These are phyloP conservation scores for Yarrowia hollandica DNA, from an alignment of 805 yeast genomes.

Conservation along the genomic window DNA sequence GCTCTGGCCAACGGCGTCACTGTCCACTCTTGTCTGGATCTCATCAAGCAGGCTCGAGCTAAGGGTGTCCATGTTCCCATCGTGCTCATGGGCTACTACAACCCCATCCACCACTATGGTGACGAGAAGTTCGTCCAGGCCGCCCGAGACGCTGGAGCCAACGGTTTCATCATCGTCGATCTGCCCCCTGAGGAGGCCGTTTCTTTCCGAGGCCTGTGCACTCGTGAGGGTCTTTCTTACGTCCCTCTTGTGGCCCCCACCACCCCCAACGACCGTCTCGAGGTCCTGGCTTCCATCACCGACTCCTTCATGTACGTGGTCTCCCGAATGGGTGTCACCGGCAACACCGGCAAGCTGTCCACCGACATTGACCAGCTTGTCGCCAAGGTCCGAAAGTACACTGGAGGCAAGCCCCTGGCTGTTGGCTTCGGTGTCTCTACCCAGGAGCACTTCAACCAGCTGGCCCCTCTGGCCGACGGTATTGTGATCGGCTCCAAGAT, in stretches of 20 bases:
- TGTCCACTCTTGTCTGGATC: conserved; percentile 63
- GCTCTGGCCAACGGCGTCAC: conserved; percentile 84
- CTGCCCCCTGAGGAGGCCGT: conserved; percentile 98
- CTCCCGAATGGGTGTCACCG: conserved; percentile 97
- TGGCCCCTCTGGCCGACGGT: conserved; percentile 85
- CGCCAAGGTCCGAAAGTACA: conserved; percentile 67
- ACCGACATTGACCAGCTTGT: conserved; percentile 66
- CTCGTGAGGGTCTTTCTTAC: conserved; percentile 69
- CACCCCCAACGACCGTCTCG: conserved; percentile 85
- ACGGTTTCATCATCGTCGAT: conserved; percentile 92
- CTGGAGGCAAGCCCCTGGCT: conserved; percentile 80
- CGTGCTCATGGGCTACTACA: conserved; percentile 95
- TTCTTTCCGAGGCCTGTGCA: conserved; percentile 73
- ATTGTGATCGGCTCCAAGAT: conserved; percentile 93
- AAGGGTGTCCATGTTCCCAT: conserved; percentile 87
- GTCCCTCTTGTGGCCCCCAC: conserved; percentile 97
- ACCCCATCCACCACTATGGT: conserved; percentile 87
- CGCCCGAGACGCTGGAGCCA: conserved; percentile 86
- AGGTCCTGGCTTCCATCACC: conserved; percentile 76
- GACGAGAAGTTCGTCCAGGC: conserved; percentile 78
- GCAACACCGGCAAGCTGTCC: conserved; percentile 70
- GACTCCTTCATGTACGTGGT: conserved; percentile 96
- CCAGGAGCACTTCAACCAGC: conserved; percentile 80
- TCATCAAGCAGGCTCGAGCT: conserved; percentile 72
- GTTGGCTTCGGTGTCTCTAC: conserved; percentile 98